These are phyloP conservation scores for Penicillium griseofulvum DNA, from an alignment of 2,329 filamentous ascomycete species.

Conservation along the genomic window DNA sequence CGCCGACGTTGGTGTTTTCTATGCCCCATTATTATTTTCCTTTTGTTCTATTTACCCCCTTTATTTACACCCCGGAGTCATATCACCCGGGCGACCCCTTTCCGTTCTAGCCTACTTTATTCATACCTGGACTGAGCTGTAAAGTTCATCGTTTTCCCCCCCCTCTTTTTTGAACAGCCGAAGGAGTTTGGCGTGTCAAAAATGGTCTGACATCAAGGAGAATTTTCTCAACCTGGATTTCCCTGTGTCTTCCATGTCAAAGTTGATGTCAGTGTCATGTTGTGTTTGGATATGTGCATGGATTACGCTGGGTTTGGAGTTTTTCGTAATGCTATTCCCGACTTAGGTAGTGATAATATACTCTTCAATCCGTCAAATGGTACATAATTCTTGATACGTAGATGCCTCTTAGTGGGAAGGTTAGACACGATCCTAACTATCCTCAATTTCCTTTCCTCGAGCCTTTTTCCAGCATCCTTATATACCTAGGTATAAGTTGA, in stretches of 20 bases:
- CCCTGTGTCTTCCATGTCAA: slow-evolving; percentile 2
- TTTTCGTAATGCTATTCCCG: slow-evolving; percentile 11
- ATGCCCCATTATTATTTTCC: slow-evolving; percentile 4
- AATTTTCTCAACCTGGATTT: neutral
- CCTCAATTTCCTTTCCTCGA: too few relatives aligned
- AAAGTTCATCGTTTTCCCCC: slow-evolving; percentile 8
- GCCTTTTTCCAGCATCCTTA: too few relatives aligned
- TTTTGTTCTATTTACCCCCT: neutral
- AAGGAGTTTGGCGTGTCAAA: slow-evolving; percentile 21
- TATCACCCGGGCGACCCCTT: neutral
- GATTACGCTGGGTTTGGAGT: slow-evolving; percentile 20
- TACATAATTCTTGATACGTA: too few relatives aligned
- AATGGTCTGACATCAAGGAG: slow-evolving; percentile 8
- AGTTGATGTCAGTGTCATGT: neutral
- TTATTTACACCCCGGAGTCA: neutral
- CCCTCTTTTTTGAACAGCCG: slow-evolving; percentile 6
- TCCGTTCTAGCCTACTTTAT: slow-evolving; percentile 7
- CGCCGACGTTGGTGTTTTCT: slow-evolving; percentile 16
- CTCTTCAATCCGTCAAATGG: neutral
- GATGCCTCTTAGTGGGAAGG: too few relatives aligned
- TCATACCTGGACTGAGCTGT: slow-evolving; percentile 2
- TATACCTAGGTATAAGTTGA: too few relatives aligned
- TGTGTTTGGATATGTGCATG: slow-evolving; percentile 22
- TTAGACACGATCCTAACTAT: too few relatives aligned
- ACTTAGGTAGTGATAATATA: slow-evolving; percentile 27